A percentile compares a stretch with the other conserved stretches of the same genome.
Conservation (phyloP, 495 filamentous ascomycete species). For the Daldinia childiae region DNA sequence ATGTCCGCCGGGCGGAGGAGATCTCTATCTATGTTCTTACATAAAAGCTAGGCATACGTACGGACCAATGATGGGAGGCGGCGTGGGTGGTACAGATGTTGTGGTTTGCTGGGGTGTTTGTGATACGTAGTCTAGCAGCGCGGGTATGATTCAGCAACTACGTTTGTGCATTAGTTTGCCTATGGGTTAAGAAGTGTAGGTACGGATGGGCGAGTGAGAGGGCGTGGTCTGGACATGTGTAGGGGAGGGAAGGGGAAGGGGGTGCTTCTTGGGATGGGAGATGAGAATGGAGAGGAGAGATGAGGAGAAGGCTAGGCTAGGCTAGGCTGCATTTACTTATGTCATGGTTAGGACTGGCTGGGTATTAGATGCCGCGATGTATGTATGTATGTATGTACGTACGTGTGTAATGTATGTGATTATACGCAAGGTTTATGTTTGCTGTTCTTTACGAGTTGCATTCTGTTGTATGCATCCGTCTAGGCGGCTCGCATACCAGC, state of each 20-base stretch:
- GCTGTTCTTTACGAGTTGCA: conserved; percentile 1
- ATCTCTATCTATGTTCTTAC: not conserved
- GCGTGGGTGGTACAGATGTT: not conserved
- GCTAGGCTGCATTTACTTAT: no score
- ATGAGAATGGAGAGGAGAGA: not conserved
- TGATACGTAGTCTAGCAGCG: conserved; percentile 8
- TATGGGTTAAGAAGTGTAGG: not conserved
- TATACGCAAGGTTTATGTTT: not conserved
- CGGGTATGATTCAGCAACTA: conserved; percentile 24
- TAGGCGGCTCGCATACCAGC: conserved; percentile 14
- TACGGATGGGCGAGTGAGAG: conserved; percentile 20
- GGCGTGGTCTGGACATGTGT: conserved; percentile 16
- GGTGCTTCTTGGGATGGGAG: conserved; percentile 5
- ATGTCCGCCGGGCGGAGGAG: conserved; percentile 27
- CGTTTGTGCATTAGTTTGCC: not conserved
- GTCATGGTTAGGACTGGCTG: no score
- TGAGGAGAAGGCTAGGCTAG: no score
- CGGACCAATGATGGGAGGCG: not conserved
- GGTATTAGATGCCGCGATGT: not conserved
- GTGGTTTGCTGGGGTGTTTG: no score
- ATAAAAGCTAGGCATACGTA: not conserved
- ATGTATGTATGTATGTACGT: no score
- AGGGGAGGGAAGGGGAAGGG: not conserved
- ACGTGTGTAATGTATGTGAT: not conserved
- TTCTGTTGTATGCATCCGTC: not conserved